Conservation (phyloP, 371 early-diverging fungal genomes). For the Rhizopus stolonifer region DNA sequence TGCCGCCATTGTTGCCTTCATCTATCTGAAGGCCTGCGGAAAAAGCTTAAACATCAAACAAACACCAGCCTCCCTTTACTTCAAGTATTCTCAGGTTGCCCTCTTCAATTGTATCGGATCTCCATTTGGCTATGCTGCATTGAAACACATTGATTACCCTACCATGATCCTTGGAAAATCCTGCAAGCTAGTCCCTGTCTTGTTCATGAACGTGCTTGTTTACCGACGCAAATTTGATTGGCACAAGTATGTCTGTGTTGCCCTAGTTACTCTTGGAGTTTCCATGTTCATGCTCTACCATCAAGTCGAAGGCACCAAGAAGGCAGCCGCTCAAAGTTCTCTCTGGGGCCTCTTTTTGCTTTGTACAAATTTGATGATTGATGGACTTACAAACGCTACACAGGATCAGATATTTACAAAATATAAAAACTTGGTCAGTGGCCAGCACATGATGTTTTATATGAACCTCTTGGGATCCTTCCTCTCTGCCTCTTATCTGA, state of each 20-base stretch:
- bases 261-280: conserved; percentile 86
- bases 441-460: conserved; percentile 97
- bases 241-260: conserved; percentile 85
- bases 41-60: conserved; percentile 28
- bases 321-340: conserved; percentile 49
- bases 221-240: conserved; percentile 82
- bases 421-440: conserved; percentile 64
- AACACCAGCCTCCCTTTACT: conserved; percentile 47
- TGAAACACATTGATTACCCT: conserved; percentile 96
- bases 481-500: conserved; percentile 71
- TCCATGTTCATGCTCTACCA: conserved; percentile 91
- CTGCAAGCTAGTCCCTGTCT: conserved; percentile 96
- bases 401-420: conserved; percentile 93
- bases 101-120: conserved; percentile 77
- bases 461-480: conserved; percentile 87
- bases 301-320: conserved; percentile 45
- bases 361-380: conserved; percentile 81
- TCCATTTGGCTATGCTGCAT: conserved; percentile 91
- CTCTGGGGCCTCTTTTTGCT: conserved; percentile 84
- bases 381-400: conserved; percentile 96
- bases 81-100: conserved; percentile 74
- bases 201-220: conserved; percentile 91
- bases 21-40: conserved; percentile 66
- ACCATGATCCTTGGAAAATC: conserved; percentile 96
- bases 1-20: conserved; percentile 73